Percentiles rank a stretch among this genome's conserved stretches.
Conservation (phyloP, 345 rosid species). For the Citrus medica region DNA sequence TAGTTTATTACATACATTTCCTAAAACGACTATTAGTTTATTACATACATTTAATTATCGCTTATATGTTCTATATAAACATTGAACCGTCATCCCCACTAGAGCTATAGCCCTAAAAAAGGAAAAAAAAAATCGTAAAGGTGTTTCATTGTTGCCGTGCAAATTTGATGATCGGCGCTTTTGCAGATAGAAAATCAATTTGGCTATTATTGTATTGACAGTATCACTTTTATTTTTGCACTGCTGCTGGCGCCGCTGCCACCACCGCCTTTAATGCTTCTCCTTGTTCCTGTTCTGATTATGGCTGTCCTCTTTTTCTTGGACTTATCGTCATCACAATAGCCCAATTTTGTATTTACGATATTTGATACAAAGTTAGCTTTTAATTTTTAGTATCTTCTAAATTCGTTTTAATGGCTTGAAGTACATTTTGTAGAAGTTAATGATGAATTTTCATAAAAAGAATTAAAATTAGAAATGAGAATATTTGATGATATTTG, state of each 20-base stretch:
- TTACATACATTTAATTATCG: not conserved
- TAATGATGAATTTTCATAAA: too few species aligned
- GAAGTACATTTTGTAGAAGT: too few species aligned
- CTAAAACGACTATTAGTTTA: not conserved
- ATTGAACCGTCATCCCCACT: not conserved
- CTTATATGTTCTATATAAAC: not conserved
- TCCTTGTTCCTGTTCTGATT: constrained; percentile 27
- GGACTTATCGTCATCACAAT: constrained; percentile 17
- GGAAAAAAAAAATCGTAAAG: too few species aligned
- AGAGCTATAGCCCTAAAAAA: not conserved
- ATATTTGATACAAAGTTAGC: not conserved
- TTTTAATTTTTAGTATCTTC: not conserved
- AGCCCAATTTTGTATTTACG: constrained; percentile 8
- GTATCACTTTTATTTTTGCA: constrained; percentile 24
- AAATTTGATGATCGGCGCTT: constrained; percentile 8
- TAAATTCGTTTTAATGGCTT: too few species aligned
- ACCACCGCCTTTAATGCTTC: constrained; percentile 33
- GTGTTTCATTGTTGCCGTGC: not conserved
- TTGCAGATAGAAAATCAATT: constrained; percentile 9
- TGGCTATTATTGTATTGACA: constrained; percentile 15
- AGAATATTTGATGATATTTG: too few species aligned
- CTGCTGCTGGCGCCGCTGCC: constrained; percentile 30
- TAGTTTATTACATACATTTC: too few species aligned
- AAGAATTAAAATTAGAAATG: too few species aligned
- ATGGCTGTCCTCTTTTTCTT: constrained; percentile 25